Conservation (phyloP, 768 basidiomycete genomes). For the Serpula lacrymans region DNA sequence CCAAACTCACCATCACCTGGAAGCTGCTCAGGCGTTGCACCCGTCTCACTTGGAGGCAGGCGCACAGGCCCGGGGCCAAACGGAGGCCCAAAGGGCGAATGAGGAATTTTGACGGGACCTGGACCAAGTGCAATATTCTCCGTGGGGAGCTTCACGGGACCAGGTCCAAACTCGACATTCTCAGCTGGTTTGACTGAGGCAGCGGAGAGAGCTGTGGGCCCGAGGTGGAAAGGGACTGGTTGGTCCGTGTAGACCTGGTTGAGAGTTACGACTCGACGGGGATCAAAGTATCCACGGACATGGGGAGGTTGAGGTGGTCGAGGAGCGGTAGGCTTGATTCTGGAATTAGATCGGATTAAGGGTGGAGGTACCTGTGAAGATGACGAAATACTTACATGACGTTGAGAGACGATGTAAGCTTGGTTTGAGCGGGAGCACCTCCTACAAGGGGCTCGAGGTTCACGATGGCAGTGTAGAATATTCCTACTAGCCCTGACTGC, state of each 20-base stretch:
- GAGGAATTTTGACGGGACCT: slow-evolving; percentile 8
- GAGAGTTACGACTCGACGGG: slow-evolving; percentile 25
- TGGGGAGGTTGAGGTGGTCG: slow-evolving; percentile 14
- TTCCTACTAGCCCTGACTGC: slow-evolving; percentile 29
- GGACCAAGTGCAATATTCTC: slow-evolving; percentile 21
- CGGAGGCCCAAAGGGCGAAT: slow-evolving; percentile 9
- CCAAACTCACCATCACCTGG: slow-evolving; percentile 27
- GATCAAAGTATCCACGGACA: slow-evolving; percentile 31
- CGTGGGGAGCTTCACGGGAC: slow-evolving; percentile 14
- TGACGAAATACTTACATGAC: slow-evolving; percentile 27
- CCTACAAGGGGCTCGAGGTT: slow-evolving; percentile 30
- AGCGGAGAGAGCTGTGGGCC: slow-evolving; percentile 18
- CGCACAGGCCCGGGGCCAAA: slow-evolving; percentile 16
- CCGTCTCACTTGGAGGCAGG: slow-evolving; percentile 18
- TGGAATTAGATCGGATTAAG: slow-evolving; percentile 4
- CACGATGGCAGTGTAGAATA: slow-evolving; percentile 36
- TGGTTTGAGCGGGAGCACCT: slow-evolving; percentile 29
- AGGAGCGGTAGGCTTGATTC: slow-evolving; percentile 28
- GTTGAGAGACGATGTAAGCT: slow-evolving; percentile 36
- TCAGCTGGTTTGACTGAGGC: slow-evolving; percentile 7
- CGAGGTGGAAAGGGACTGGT: slow-evolving; percentile 15
- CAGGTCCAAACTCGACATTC: slow-evolving; percentile 13
- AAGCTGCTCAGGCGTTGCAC: slow-evolving; percentile 16
- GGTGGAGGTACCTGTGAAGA: neutral
- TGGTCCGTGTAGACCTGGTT: slow-evolving; percentile 32